Evolutionary conservation across 257 asterid genomes (phyloP), one percentile per base, ranked within the genome.

Genomic region (Parsonsia alboflavescens): DNA sequence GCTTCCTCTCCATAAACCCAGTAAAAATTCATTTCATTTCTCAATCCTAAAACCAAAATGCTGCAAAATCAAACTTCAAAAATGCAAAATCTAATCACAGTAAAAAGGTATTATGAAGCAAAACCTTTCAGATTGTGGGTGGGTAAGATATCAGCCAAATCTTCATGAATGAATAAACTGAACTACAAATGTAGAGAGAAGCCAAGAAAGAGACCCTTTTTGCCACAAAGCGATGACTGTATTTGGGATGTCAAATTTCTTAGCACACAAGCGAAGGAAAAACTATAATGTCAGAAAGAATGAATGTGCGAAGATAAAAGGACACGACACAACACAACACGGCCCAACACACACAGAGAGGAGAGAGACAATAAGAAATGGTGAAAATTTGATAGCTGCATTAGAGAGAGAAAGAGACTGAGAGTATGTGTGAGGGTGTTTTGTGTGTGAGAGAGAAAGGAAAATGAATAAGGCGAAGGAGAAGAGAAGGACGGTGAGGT

Each of bases 201-300:
- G 30, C 28, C 26, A 52, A 52, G n/a, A 50, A 26, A 19, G 24
- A 70, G 36, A 10, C 45, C 64, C 30, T 64, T 73, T 46, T 59
- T 59, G 52, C 30, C 68, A 42, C 76, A 41, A 10, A 28, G 36
- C 4, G 59, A 49, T 8, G 70, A 33, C 56, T 39, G 69, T 39
- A 68, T 16, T 54, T 26, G 49, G 68, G 61, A 22, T 46, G 44
- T 11, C 66, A 67, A 30, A 64, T 76, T 71, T 61, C 75, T 71
- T 68, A 68, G 74, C 70, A 68, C 44, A 58, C 44, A 85, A 78
- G 88, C 81, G 85, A 83, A 81, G 58, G 74, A 59, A 84, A 77
- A 44, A 53, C 52, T 45, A 49, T 30, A 19, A 28, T 19, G 19
- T 57, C 24, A 36, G 12, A 26, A 50, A 6, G 30, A 53, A 64